Base-by-base conservation (phyloP, 176 grass and related monocot species). In the Aegilops longissima region DNA sequence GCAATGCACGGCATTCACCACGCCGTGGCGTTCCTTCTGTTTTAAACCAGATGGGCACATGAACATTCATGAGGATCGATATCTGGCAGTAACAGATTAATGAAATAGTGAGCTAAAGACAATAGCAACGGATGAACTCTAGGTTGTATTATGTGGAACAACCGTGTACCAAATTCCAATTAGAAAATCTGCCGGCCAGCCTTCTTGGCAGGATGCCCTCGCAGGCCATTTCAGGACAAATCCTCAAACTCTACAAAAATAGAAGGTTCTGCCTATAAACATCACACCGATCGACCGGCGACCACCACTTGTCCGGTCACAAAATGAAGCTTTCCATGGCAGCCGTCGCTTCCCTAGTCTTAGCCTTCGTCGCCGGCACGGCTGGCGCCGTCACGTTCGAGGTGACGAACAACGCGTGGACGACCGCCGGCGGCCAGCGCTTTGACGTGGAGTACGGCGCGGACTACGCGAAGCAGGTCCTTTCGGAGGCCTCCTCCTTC, bases 401-500 rank as follows among this genome's bases (percentile, higher is more conserved):
- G 71, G 92, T 67, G 13, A 74, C 61, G 73, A 93, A 93, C 85
- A 90, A 85, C 49, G 92, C 88, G 18, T 72, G 10, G 16, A 66
- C 71, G 29, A 93, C 92, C 8, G 1, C 85, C 9, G 92, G 92
- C 12, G 92, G 92, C 71, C 20, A 17, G 72, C 85, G 82, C 23
- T 74, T 74, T 40, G 71, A 74, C 71, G n/a, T 12, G n/a, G n/a
- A 74, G 12, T 74, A 49, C 71, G 71, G 71, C 71, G 71, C 45
- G 39, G 71, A 2, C 23, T 3, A 74, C 71, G 71, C 71, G 23
- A 74, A 13, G 40, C 23, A 42, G 40, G 23, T 47, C 40, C 71
- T 74, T 40, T 47, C 39, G 23, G 40, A 74, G 12, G 39, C 71
- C 12, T 27, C 71, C 6, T 49, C 6, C 40, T 74, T 74, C 40